These are phyloP conservation scores for Wallacemonas sp. DNA, from an alignment of 208 protist species.

Conservation along the genomic window DNA sequence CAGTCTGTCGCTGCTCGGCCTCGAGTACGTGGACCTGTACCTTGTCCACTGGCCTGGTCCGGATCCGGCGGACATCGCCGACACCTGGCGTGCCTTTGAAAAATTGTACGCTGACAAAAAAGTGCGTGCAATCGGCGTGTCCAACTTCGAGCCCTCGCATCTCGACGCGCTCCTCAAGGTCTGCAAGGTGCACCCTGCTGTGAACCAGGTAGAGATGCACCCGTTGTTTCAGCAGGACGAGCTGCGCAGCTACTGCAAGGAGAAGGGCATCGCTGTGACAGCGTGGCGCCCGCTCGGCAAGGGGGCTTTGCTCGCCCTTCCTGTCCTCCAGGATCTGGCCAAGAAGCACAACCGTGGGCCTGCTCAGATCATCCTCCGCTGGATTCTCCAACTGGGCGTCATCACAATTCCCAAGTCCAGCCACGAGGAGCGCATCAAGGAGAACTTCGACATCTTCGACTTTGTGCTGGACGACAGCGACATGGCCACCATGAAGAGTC, in stretches of 20 bases:
- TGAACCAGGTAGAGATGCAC: conserved; percentile 94
- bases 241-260: conserved; percentile 65
- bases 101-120: conserved; percentile 66
- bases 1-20: conserved; percentile 73
- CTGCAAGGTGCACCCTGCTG: conserved; percentile 68
- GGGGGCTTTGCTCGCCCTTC: conserved; percentile 33
- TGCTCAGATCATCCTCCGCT: conserved; percentile 79
- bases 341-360: conserved; percentile 46
- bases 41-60: conserved; percentile 96
- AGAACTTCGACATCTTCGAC: conserved; percentile 89
- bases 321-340: conserved; percentile 39
- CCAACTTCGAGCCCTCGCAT: conserved; percentile 78
- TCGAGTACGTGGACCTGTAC: conserved; percentile 96
- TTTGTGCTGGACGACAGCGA: conserved; percentile 80
- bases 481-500: conserved; percentile 46
- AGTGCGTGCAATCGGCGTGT: conserved; percentile 87
- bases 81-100: conserved; percentile 69
- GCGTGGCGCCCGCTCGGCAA: conserved; percentile 86
- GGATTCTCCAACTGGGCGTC: conserved; percentile 62
- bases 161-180: conserved; percentile 56
- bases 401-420: conserved; percentile 87
- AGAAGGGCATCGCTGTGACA: conserved; percentile 72
- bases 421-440: conserved; percentile 66
- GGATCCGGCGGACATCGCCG: conserved; percentile 29
- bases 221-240: conserved; percentile 58